These are phyloP conservation scores for Apiosordaria backusii DNA, from an alignment of 495 filamentous ascomycete species.

Conservation along the genomic window DNA sequence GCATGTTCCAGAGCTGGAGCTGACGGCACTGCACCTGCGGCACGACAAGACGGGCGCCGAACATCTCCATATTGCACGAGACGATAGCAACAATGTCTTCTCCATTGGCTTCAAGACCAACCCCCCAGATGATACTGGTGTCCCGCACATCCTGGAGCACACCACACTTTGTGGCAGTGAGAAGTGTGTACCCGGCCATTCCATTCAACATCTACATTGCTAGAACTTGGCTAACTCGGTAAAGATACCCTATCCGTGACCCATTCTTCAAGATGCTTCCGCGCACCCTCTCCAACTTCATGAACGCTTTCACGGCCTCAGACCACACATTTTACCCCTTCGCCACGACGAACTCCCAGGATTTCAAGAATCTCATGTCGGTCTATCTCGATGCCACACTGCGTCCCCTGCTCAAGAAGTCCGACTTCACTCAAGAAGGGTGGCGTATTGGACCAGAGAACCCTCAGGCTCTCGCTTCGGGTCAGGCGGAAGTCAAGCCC, in stretches of 20 bases:
- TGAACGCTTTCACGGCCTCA: slow-evolving; percentile 96
- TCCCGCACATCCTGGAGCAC: slow-evolving; percentile 96
- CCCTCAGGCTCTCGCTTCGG: slow-evolving; percentile 52
- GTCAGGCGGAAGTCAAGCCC: slow-evolving; percentile 37
- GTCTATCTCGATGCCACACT: slow-evolving; percentile 96
- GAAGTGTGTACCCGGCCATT: slow-evolving; percentile 56
- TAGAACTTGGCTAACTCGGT: neutral
- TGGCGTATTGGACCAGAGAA: slow-evolving; percentile 95
- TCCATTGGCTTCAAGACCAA: slow-evolving; percentile 99
- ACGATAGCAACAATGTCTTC: slow-evolving; percentile 99
- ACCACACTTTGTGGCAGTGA: slow-evolving; percentile 95
- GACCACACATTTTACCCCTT: slow-evolving; percentile 99
- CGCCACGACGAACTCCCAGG: slow-evolving; percentile 92
- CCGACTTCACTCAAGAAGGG: slow-evolving; percentile 95
- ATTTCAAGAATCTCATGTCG: slow-evolving; percentile 92
- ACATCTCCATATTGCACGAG: slow-evolving; percentile 88
- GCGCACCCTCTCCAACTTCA: slow-evolving; percentile 94
- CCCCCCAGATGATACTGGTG: slow-evolving; percentile 90
- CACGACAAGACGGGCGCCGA: slow-evolving; percentile 94
- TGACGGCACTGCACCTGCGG: slow-evolving; percentile 82
- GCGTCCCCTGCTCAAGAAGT: slow-evolving; percentile 77
- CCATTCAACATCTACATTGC: neutral
- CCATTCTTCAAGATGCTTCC: slow-evolving; percentile 99
- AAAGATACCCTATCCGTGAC: slow-evolving; percentile 88
- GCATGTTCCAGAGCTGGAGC: slow-evolving; percentile 87